Base-by-base conservation (phyloP, 148 eudicot genomes). In the Hydrangea macrophylla region DNA sequence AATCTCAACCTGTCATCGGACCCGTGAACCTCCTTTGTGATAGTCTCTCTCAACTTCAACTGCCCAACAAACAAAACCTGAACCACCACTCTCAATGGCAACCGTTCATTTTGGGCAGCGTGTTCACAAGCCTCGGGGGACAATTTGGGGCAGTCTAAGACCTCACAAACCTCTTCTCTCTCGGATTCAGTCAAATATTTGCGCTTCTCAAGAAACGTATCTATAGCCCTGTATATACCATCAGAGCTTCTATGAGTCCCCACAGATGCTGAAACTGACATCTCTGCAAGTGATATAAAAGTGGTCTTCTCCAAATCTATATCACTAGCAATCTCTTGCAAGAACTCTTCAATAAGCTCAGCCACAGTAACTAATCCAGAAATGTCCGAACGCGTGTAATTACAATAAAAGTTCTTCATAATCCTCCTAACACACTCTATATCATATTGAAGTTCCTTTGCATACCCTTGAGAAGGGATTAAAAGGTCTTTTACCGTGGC, bases 161-260 rank as follows among this genome's bases (percentile, higher is more conserved):
- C 80, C 54, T 56, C 55, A 24, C 97, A 89, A 0, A 82, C 67
- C 7, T 82, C 82, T 62, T 87, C 90, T 35, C 57, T 77, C 55
- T 87, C 92, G 0, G 70, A 36, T 56, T 89, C 96, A 25, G 82
- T 85, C 36, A 92, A 53, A 44, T 80, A 68, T 45, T 39, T 72
- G 32, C 89, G 92, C 40, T 81, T 82, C 18, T 84, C 84, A 24
- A 92, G 55, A 74, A 77, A 89, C 0, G 78, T 62, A 27, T 85
- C 87, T 5, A 92, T 75, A 0, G 97, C 96, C 27, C 86, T 74
- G 76, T 92, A 92, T 26, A 92, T 60, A 15, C 85, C 89, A 50
- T 89, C 96, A 0, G 76, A 82, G 62, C 25, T 65, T 35, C 83
- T 72, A 5, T 70, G 61, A 2, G 62, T 62, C 32, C 79, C 90